These are phyloP conservation scores for Botrytis deweyae DNA, from an alignment of 2,329 filamentous ascomycete genomes.

Conservation along the genomic window DNA sequence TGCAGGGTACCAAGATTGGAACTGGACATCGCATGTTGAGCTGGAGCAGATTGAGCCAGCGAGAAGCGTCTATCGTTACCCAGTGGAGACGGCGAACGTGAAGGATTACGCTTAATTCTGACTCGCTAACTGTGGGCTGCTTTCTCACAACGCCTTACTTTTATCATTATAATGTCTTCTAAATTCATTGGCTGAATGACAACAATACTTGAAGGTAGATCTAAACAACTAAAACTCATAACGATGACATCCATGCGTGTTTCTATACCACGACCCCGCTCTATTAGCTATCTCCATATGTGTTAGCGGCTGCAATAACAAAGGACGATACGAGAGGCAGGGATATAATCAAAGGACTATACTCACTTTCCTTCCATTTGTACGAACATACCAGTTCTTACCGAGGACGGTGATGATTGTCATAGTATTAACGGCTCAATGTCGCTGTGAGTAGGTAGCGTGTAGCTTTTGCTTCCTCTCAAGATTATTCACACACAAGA, in stretches of 20 bases:
- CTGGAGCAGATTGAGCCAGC: conserved; percentile 31
- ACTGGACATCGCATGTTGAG: conserved; percentile 33
- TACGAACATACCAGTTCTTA: too few relatives aligned
- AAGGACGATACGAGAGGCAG: neutral
- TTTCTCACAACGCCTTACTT: neutral
- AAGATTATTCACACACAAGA: neutral
- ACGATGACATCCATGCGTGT: neutral
- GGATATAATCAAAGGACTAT: neutral
- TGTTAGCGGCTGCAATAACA: neutral
- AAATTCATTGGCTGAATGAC: neutral
- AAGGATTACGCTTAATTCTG: conserved; percentile 35
- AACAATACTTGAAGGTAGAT: neutral
- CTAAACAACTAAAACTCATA: neutral
- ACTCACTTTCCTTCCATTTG: neutral
- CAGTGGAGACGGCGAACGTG: conserved; percentile 40
- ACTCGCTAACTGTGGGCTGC: neutral
- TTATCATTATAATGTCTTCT: neutral
- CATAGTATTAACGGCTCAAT: neutral
- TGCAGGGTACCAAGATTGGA: conserved; percentile 35
- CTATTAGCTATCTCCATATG: neutral
- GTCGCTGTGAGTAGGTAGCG: neutral
- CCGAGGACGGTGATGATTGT: too few relatives aligned
- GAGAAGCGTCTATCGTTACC: conserved; percentile 39
- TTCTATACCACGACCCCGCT: neutral
- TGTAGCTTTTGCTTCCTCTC: neutral